phyloP scores from a whole-genome alignment of 106 monocot genomes.

The Posidonia australis region DNA sequence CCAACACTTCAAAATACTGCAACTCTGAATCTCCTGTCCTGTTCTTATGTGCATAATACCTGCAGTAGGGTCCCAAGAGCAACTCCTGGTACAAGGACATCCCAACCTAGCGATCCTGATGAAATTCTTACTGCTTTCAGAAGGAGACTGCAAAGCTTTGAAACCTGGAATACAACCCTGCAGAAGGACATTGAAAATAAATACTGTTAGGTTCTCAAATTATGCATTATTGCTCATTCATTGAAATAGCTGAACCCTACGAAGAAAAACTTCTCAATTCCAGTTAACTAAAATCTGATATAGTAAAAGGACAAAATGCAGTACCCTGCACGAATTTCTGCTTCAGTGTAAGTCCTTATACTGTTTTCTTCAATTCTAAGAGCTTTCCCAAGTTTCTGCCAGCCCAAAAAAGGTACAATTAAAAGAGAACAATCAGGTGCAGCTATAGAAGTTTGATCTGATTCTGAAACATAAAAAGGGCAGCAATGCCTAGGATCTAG shows the following conservation, averaged over 20 bases:
- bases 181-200: neutral
- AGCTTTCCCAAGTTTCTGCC: conserved; percentile 73
- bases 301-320: neutral
- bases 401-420: neutral
- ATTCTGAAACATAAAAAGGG: neutral
- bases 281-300: neutral
- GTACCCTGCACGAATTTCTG: conserved; percentile 97
- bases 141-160: conserved; percentile 71
- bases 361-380: conserved; percentile 77
- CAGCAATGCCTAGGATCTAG: neutral
- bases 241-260: no score
- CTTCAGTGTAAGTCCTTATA: conserved; percentile 87
- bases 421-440: neutral
- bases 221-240: conserved; percentile 2
- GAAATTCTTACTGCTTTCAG: conserved; percentile 48
- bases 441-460: neutral
- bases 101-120: conserved; percentile 73
- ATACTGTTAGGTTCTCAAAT: neutral
- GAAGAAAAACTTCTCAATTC: no score
- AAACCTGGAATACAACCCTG: conserved; percentile 92
- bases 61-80: conserved; percentile 61
- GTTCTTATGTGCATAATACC: conserved; percentile 25
- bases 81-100: conserved; percentile 86
- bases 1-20: neutral
- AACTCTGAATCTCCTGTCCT: neutral